Conservation (phyloP, 495 filamentous ascomycete genomes). For the Diplogelasinospora grovesii region DNA sequence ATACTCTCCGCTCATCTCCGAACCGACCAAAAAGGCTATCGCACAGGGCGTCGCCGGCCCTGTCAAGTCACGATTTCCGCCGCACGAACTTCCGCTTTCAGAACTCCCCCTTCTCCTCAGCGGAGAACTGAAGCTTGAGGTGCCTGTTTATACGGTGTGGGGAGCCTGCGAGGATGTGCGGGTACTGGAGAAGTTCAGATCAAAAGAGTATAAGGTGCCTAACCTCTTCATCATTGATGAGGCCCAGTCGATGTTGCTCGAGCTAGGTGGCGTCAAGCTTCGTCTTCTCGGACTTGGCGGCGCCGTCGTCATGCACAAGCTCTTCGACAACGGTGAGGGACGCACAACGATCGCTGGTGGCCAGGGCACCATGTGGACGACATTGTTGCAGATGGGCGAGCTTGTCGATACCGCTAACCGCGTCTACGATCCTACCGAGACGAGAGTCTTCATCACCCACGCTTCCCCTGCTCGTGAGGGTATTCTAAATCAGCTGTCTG, state of each 20-base stretch:
- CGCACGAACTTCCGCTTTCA: conserved; percentile 84
- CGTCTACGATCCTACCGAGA: conserved; percentile 97
- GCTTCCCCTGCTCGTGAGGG: conserved; percentile 96
- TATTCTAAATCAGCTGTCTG: conserved; percentile 94
- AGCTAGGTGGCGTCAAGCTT: conserved; percentile 93
- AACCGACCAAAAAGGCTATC: conserved; percentile 81
- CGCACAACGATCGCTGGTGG: conserved; percentile 97
- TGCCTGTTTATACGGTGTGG: conserved; percentile 99
- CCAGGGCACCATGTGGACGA: conserved; percentile 99
- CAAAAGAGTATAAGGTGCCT: conserved; percentile 94
- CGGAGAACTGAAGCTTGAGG: conserved; percentile 79
- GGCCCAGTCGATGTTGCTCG: conserved; percentile 86
- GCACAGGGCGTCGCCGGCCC: conserved; percentile 48
- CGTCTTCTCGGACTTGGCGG: conserved; percentile 90
- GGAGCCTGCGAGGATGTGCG: conserved; percentile 98
- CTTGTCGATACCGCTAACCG: conserved; percentile 96
- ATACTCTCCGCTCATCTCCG: conserved; percentile 90
- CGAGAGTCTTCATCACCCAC: conserved; percentile 95
- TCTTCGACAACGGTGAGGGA: conserved; percentile 98
- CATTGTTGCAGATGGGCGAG: conserved; percentile 95
- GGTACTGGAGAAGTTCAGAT: conserved; percentile 95
- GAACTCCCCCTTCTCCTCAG: conserved; percentile 89
- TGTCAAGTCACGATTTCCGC: conserved; percentile 73
- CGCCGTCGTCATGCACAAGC: conserved; percentile 99
- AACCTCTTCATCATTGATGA: conserved; percentile 99